Base-by-base conservation (phyloP, 1,284 basidiomycete genomes). In the Meira miltonrushii region DNA sequence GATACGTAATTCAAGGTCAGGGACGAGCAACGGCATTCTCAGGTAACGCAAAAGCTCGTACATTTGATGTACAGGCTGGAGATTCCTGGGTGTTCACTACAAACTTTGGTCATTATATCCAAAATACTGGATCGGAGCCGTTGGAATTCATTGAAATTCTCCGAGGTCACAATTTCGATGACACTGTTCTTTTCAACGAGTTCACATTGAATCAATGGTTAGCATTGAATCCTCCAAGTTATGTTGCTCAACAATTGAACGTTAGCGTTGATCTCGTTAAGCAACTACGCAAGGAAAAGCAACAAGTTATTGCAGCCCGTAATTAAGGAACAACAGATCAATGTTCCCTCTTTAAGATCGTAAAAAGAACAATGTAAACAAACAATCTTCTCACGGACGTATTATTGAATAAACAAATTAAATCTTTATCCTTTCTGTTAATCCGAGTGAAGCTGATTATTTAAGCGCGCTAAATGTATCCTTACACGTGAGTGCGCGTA, bases 61-160 rank as follows among this genome's bases (percentile, higher is more conserved):
- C 87, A 0, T 88, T 85, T 75, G 83, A 88, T 69, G 87, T 84
- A 8, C 62, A 64, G 39, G 39, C 54, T 44, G 54, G 54, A n/a
- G 56, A 57, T 39, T 33, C 28, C n/a, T 19, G 56, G 11, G 15
- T n/a, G 28, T 21, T 58, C 11, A 39, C 28, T 5, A 49, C 17
- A 11, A 50, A 39, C 55, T 46, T 63, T 82, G 84, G 84, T 2
- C 86, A 87, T 69, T 87, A 85, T 66, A 82, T 87, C n/a, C 85
- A 88, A 78, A 87, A 87, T 69, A 85, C 81, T 15, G 86, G 86
- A 7, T 85, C 86, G 66, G 82, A 83, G 4, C 85, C 85, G 0
- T 72, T 87, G 38, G 80, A 79, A 61, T 87, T 82, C 78, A 80
- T 87, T 43, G 86, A 87, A 72, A 84, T 88, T 53, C 86, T 86